Evolutionary conservation across 192 early-diverging fungal genomes (phyloP), one percentile per base, ranked within the genome.

Genomic region (Umbelopsis vinacea): DNA sequence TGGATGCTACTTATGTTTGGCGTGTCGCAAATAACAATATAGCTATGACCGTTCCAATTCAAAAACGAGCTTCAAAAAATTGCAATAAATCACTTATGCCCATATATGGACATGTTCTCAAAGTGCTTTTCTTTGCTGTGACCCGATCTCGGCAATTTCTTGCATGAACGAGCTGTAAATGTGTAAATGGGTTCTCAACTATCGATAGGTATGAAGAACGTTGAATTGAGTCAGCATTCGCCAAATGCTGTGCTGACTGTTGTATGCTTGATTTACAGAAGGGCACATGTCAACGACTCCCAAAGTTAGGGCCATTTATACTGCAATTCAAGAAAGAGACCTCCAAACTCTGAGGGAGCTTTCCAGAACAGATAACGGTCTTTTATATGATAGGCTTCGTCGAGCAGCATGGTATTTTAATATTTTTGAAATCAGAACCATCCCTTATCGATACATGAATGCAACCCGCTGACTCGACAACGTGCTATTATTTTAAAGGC

Each of bases 321-420:
- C 71, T 7, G 75, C 75, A 22, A 71, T 71, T 23, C 23, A 66
- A 54, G 54, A 22, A 12, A 67, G 74, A 6, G 77, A 78, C 67
- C 29, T 78, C 29, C 52, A 74, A n/a, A 29, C 29, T n/a, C 69
- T 78, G 2, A 69, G 52, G 35, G 24, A 7, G 46, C 67, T 78
- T 43, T 72, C 72, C 26, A 63, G 77, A 66, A 45, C 38, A 5
- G 57, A 68, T 1, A 57, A 73, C 29, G 77, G 77, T 3, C 72
- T 70, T 53, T 52, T 71, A 6, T 26, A 67, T 17, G 77, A 78
- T 46, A 68, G 43, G 46, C 43, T 78, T n/a, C 23, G 77, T 40
- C 52, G 68, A 46, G 40, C 63, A 53, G 77, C 72, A 46, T 78
- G 77, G 77, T 78, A 78, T 38, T 12, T 38, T n/a, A 46, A 8